Evolutionary conservation across 495 filamentous ascomycete species (phyloP), one percentile per base, ranked within the genome.

Genomic region (Penicillium turbatum): DNA sequence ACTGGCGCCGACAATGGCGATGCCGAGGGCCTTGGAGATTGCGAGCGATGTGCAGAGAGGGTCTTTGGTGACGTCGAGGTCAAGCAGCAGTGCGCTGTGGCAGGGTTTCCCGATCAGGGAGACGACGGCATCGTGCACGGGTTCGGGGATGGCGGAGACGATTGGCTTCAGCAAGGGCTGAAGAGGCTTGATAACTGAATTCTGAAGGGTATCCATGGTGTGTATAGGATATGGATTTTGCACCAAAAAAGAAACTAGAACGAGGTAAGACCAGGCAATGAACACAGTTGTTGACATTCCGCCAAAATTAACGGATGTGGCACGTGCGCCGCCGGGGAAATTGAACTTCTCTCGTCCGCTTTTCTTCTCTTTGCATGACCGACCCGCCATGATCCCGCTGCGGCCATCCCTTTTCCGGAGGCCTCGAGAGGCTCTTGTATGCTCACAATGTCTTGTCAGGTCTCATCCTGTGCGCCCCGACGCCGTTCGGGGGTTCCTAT

Each of bases 1-100:
- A 51, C 87, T 90, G 32, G 90, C 87, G 54, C 80, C 85, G 62
- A 98, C 87, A 72, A 97, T 98, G 67, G 83, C 92, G 53, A 96
- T 84, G 37, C 93, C 93, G 41, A 98, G 86, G 11, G 78, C 88
- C 73, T 97, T 97, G 60, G 89, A 95, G 60, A 97, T 83, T 45
- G 82, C 88, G 26, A 96, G 85, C 57, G 90, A 88, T 48, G 93
- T 74, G 77, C 93, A 98, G 45, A 78, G 81, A 5, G 79, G 72
- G 29, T 83, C 75, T 48, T 86, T 74, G 62, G 81, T 77, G 37
- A 85, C 77, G 72, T 95, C 86, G 66, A 97, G 76, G 56, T 93
- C 82, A 55, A 90, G 82, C 39, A 97, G 69, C 37, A 97, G 81
- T 13, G 81, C 78, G 64, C 83, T 82, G 82, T 97, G 93, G 80